Evolutionary conservation across 2,329 filamentous ascomycete species (phyloP).

Genomic region (Immersiporthe knoxdaviesiana): DNA sequence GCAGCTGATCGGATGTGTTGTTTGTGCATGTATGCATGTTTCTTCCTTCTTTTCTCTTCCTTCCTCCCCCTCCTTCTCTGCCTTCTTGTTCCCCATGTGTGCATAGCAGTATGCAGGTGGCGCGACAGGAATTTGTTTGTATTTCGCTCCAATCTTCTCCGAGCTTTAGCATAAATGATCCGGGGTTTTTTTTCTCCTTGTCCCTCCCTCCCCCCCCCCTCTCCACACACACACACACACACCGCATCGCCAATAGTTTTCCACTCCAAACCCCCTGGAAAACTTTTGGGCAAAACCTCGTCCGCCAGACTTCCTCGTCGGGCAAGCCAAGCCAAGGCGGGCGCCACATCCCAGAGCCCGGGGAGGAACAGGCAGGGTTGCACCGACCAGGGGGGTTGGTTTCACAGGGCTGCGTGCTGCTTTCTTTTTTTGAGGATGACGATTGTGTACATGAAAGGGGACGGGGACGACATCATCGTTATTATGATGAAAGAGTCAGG

Average conservation of each 20-base stretch:
- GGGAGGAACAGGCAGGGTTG: background rate
- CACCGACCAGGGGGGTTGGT: background rate
- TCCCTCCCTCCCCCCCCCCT: too few species aligned
- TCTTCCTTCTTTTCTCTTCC: background rate
- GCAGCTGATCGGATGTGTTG: background rate
- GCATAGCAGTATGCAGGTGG: too few species aligned
- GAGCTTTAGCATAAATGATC: too few species aligned
- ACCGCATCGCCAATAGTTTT: too few species aligned
- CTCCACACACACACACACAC: too few species aligned
- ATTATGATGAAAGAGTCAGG: background rate
- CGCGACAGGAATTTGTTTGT: too few species aligned
- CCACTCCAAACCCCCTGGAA: background rate
- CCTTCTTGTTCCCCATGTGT: too few species aligned
- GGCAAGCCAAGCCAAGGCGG: background rate
- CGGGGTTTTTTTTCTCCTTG: too few species aligned
- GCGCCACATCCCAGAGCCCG: background rate
- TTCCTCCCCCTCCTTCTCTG: background rate
- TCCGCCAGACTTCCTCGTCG: background rate
- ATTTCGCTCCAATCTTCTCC: too few species aligned
- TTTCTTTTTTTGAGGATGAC: too few species aligned
- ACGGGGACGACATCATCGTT: background rate
- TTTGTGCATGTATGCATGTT: background rate
- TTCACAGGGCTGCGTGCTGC: background rate
- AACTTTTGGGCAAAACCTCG: background rate
- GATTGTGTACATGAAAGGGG: background rate